Base-by-base conservation (phyloP, 2,329 filamentous ascomycete genomes). In the Epichloe amarillans region DNA sequence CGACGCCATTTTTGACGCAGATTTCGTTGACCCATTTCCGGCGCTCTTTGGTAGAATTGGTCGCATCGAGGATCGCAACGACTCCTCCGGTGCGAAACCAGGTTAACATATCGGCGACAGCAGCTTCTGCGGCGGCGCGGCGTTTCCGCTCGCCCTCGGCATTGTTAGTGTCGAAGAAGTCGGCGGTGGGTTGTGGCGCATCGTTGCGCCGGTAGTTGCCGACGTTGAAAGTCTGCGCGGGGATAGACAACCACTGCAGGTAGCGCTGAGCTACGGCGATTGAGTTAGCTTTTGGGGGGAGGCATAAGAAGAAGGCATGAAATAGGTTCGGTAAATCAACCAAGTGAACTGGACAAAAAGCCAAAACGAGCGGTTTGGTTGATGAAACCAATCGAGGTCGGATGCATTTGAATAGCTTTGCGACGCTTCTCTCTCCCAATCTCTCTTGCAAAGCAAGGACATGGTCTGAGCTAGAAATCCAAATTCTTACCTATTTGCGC, bases 161-260 rank as follows among this genome's bases (percentile, higher is more conserved):
- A 66, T 98, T 98, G 62, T 81, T 80, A 49, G 80, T 89, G 66
- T 96, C 91, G 72, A 98, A 98, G 73, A 98, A 98, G 62, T 90
- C 88, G 58, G 93, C 93, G 3, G 83, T 83, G 15, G 93, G 93
- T 59, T 94, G 90, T 17, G 93, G 89, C 5, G 88, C 94, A 58
- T 86, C 85, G 61, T 84, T 82, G 58, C 93, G 88, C 58, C 93
- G 88, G 67, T 98, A 98, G 64, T 84, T 90, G 65, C 93, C 93
- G 57, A 98, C 93, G 59, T 98, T 98, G 80, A 98, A 98, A 56
- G 89, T 91, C 66, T 89, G 84, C 53, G 93, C 86, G 39, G 87
- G 84, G 63, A 98, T 90, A 26, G 90, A 95, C 53, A 97, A 84
- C 93, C 93, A 98, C 67, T 87, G 86, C 37, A 98, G 82, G 69